These are phyloP conservation scores for Sporisorium exsertum DNA, from an alignment of 1,284 basidiomycete species.

Conservation along the genomic window DNA sequence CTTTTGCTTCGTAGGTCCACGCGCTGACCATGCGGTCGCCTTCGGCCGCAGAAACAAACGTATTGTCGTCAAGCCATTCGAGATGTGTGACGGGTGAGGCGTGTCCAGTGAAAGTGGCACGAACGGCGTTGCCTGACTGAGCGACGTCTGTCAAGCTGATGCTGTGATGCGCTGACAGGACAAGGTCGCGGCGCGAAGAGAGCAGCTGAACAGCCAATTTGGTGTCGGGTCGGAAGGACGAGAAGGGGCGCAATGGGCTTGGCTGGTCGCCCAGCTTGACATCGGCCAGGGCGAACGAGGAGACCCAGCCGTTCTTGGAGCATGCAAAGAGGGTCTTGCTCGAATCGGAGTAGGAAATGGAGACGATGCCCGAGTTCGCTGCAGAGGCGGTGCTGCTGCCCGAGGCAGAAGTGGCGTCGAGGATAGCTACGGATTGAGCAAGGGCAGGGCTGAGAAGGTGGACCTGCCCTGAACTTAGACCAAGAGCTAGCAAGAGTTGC, in stretches of 20 bases:
- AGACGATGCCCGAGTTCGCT: conserved; percentile 43
- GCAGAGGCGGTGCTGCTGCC: conserved; percentile 47
- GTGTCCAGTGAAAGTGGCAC: conserved; percentile 56
- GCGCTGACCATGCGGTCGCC: conserved; percentile 80
- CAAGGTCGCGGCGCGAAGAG: conserved; percentile 20
- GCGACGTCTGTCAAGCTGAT: conserved; percentile 41
- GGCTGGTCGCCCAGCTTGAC: conserved; percentile 39
- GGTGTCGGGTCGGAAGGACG: conserved; percentile 46
- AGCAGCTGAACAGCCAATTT: conserved; percentile 46
- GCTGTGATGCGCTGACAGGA: conserved; percentile 59
- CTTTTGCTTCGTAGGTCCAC: conserved; percentile 72
- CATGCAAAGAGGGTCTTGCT: conserved; percentile 44
- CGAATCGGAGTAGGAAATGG: conserved; percentile 39
- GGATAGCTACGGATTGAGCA: conserved; percentile 55
- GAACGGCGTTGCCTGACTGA: conserved; percentile 15
- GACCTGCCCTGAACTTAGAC: conserved; percentile 55
- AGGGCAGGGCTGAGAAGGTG: conserved; percentile 59
- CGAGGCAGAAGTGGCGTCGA: conserved; percentile 53
- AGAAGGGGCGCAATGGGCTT: conserved; percentile 25
- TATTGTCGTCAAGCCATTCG: conserved; percentile 49
- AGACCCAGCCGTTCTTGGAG: conserved; percentile 57
- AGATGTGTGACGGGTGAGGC: conserved; percentile 63
- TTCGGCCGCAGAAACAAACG: conserved; percentile 79
- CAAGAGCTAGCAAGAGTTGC: conserved; percentile 60
- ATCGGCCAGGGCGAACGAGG: conserved; percentile 34